Conservation (phyloP, 345 rosid genomes). For the Euphorbia pulcherrima region DNA sequence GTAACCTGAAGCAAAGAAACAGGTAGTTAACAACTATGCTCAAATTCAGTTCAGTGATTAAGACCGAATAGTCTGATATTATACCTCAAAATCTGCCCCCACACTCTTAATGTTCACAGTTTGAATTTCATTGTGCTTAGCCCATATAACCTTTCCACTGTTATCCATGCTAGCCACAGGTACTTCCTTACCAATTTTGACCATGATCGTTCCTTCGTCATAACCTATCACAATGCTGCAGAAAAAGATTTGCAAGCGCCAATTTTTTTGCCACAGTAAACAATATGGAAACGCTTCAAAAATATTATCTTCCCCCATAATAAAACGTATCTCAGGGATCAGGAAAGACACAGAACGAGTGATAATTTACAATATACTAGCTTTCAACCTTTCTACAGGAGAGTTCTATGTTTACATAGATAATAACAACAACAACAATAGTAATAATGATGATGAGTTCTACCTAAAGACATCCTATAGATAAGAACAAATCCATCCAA, state of each 20-base stretch:
- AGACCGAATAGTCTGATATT: constrained; percentile 15
- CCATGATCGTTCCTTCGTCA: constrained; percentile 99
- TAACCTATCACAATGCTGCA: constrained; percentile 94
- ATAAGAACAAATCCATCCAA: background rate
- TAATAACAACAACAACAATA: background rate
- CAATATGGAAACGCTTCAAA: constrained; percentile 1
- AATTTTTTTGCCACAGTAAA: background rate
- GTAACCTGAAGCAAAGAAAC: constrained; percentile 55
- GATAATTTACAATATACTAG: background rate
- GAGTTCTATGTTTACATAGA: background rate
- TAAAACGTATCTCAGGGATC: too few species aligned
- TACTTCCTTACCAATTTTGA: constrained; percentile 93
- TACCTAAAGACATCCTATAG: background rate
- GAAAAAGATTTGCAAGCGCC: constrained; percentile 4
- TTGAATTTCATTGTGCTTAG: constrained; percentile 99
- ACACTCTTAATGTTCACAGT: constrained; percentile 96
- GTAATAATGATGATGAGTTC: background rate
- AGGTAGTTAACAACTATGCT: constrained; percentile 19
- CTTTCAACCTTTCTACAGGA: background rate
- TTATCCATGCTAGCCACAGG: constrained; percentile 99
- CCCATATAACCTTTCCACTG: constrained; percentile 99
- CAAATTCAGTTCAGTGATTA: constrained; percentile 6
- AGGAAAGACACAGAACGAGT: too few species aligned
- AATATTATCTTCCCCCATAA: background rate
- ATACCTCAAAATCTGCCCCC: constrained; percentile 94